Conservation (phyloP, 164 flowering plant species). For the Malania oleifera region DNA sequence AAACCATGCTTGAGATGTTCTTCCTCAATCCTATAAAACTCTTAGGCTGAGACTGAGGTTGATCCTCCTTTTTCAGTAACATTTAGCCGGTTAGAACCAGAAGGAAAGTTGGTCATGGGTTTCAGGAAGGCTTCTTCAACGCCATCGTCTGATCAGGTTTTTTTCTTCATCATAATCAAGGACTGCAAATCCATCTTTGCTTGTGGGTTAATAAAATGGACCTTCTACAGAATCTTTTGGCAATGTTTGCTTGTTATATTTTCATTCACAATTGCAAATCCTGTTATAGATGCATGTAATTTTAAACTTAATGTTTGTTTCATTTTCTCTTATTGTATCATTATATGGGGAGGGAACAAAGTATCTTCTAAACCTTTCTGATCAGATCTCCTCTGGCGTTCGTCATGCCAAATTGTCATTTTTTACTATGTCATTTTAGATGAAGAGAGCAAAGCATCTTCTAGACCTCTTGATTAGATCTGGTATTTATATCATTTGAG, state of each 20-base stretch:
- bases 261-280: background rate
- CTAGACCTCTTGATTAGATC: too few species aligned
- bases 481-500: too few species aligned
- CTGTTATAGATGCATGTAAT: background rate
- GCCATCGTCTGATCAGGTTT: slow-evolving; percentile 62
- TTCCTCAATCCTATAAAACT: background rate
- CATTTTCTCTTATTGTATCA: too few species aligned
- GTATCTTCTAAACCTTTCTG: too few species aligned
- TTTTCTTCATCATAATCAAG: background rate
- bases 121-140: slow-evolving; percentile 70
- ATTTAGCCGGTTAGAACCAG: slow-evolving; percentile 87
- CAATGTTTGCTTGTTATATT: background rate
- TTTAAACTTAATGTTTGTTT: too few species aligned
- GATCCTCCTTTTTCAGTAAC: slow-evolving; percentile 53
- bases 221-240: background rate
- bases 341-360: too few species aligned
- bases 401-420: too few species aligned
- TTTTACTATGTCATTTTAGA: too few species aligned
- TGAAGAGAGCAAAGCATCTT: too few species aligned
- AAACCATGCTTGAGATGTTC: background rate
- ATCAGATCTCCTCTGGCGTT: too few species aligned
- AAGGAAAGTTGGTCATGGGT: slow-evolving; percentile 90
- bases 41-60: slow-evolving; percentile 16
- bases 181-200: background rate
- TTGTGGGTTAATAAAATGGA: background rate